Evolutionary conservation across 768 basidiomycete species (phyloP).

Genomic region (Coprinopsis cinerea): DNA sequence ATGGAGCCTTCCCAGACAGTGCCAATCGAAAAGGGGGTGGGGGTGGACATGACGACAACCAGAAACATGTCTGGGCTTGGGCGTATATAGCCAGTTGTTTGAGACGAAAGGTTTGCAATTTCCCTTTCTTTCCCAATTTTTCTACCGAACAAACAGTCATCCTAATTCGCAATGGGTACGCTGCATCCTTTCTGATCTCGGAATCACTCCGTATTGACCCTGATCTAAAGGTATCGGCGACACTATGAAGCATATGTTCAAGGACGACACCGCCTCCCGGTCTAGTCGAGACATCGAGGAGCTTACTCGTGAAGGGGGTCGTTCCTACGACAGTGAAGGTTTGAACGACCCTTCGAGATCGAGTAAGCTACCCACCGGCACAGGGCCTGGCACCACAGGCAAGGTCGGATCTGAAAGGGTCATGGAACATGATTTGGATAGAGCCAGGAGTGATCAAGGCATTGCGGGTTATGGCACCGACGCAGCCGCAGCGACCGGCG

Average conservation of each 20-base stretch:
- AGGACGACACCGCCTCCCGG: background rate
- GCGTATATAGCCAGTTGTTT: background rate
- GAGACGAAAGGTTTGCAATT: background rate
- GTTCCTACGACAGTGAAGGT: background rate
- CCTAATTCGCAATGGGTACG: background rate
- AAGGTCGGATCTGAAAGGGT: slow-evolving; percentile 8
- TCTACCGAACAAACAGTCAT: background rate
- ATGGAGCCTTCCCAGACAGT: too few relatives aligned
- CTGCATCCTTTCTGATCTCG: too few relatives aligned
- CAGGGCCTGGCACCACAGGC: slow-evolving; percentile 17
- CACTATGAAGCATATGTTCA: slow-evolving; percentile 1
- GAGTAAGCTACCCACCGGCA: slow-evolving; percentile 17
- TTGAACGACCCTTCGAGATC: slow-evolving; percentile 1
- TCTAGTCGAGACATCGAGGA: background rate
- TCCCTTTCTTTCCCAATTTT: background rate
- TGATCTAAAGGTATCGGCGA: background rate
- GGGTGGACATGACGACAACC: background rate
- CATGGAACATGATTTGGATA: slow-evolving; percentile 9
- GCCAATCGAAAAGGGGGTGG: too few relatives aligned
- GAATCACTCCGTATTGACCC: too few relatives aligned
- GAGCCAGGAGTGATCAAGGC: slow-evolving; percentile 5
- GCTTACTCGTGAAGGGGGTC: too few relatives aligned
- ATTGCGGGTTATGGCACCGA: slow-evolving; percentile 18
- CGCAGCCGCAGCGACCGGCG: slow-evolving; percentile 17
- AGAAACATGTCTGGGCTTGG: background rate